Evolutionary conservation across 2,329 filamentous ascomycete species (phyloP), one percentile per base, ranked within the genome.

Genomic region (Penicillium oxalicum): DNA sequence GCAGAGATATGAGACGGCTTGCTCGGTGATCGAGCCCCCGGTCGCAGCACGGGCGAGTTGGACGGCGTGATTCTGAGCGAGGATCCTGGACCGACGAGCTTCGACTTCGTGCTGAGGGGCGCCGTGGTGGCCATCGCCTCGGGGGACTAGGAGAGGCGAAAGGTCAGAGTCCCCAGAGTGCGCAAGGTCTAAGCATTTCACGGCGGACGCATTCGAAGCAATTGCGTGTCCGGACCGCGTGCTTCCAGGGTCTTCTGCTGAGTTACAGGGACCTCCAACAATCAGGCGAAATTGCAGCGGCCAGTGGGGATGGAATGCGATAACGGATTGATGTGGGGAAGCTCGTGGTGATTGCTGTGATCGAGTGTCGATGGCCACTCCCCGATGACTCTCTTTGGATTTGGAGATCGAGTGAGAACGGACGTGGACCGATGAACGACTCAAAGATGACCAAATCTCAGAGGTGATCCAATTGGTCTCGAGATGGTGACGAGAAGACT

Each of bases 61-160:
- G 87, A 84, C 48, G 89, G 87, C 49, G 88, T 90, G 58, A 85
- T 70, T 71, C 82, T 86, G 57, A 87, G 73, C 39, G 69, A 69
- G 45, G 65, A 56, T 28, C 61, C 58, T 9, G 63, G 57, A 13
- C 60, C 63, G 50, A 58, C 57, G 32, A 64, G 49, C 52, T 69
- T 72, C 62, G 57, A 64, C 60, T 68, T 72, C 44, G 60, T 50
- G 44, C 54, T 63, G 47, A 61, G 50, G 13, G 52, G 51, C 32
- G 66, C 56, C 53, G 64, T 64, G 59, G 61, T 65, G 47, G 69
- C 65, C 70, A 72, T 71, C 44, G 55, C 61, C 60, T 63, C 61
- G 58, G 60, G 48, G 46, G 45, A 47, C 51, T 45, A 45, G 40
- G 46, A 26, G 42, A 46, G 56, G 50, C 50, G 57, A 61, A 34